Evolutionary conservation across 306 rosid species (phyloP).

Genomic region (Geum urbanum): DNA sequence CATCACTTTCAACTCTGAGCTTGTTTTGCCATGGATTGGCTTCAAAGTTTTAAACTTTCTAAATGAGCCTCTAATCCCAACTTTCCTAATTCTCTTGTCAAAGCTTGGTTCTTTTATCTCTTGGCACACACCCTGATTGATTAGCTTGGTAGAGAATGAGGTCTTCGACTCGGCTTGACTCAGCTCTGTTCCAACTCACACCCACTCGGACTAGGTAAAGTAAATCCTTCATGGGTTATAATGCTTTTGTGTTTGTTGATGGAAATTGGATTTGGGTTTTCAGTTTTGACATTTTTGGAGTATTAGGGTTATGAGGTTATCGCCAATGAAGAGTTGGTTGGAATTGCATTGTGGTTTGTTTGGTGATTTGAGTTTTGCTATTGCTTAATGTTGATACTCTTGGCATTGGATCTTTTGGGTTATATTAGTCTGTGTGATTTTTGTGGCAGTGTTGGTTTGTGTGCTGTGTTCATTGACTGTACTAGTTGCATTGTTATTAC

Average conservation of each 20-base stretch:
- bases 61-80: constrained; percentile 26
- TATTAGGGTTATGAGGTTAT: not conserved
- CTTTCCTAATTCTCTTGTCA: constrained; percentile 17
- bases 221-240: not conserved
- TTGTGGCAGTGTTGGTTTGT: not conserved
- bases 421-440: constrained; percentile 1
- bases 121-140: not conserved
- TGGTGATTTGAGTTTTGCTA: constrained; percentile 25
- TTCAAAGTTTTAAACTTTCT: constrained; percentile 14
- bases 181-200: constrained; percentile 86
- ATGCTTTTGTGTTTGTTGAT: not conserved
- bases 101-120: constrained; percentile 12
- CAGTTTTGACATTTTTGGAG: not conserved
- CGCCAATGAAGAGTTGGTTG: constrained; percentile 8
- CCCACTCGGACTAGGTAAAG: constrained; percentile 89
- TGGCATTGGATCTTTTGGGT: constrained; percentile 19
- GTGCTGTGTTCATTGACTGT: not conserved
- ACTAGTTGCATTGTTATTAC: not conserved
- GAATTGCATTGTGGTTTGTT: constrained; percentile 11
- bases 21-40: constrained; percentile 6
- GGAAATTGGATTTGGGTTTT: constrained; percentile 15
- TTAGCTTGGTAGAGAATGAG: constrained; percentile 39
- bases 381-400: not conserved
- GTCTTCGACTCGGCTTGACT: constrained; percentile 71
- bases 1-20: constrained; percentile 25